Evolutionary conservation across 208 protist genomes (phyloP).

Genomic region (Phytomonas francai): DNA sequence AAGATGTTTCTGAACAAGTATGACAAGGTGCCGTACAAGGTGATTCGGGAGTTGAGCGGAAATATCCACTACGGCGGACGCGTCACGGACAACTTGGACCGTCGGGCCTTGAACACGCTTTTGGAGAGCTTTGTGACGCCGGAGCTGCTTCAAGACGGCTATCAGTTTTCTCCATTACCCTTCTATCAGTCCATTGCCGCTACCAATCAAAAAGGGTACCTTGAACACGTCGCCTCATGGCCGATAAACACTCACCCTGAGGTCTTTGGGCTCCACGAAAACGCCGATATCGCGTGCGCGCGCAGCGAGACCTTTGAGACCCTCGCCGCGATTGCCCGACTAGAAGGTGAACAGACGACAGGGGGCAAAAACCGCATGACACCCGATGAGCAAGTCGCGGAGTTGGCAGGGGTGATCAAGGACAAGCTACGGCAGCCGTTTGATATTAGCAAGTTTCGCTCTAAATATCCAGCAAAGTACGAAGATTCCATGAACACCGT

Average conservation of each 20-base stretch:
- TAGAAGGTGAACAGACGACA: constrained; percentile 59
- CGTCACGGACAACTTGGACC: constrained; percentile 98
- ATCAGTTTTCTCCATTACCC: constrained; percentile 81
- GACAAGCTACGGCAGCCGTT: constrained; percentile 67
- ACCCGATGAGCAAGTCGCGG: constrained; percentile 76
- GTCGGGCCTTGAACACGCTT: constrained; percentile 92
- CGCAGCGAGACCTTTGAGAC: constrained; percentile 90
- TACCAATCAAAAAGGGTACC: constrained; percentile 75
- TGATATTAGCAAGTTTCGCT: constrained; percentile 77
- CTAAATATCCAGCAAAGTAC: constrained; percentile 92
- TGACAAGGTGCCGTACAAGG: constrained; percentile 94
- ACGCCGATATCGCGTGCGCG: constrained; percentile 96
- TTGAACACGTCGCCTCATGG: constrained; percentile 89
- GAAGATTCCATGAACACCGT: constrained; percentile 99
- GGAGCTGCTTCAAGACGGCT: constrained; percentile 87
- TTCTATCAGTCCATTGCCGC: constrained; percentile 77
- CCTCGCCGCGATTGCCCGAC: constrained; percentile 71
- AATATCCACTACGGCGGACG: constrained; percentile 98
- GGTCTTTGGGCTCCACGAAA: constrained; percentile 96
- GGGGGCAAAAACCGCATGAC: constrained; percentile 26
- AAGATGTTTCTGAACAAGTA: constrained; percentile 97
- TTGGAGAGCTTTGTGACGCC: constrained; percentile 89
- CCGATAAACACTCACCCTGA: constrained; percentile 93
- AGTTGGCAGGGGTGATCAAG: constrained; percentile 79
- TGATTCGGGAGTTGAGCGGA: constrained; percentile 93